Percentiles rank a stretch among this genome's conserved stretches.
These are phyloP conservation scores for Scutellaria galericulata DNA, from an alignment of 257 asterid species.

Conservation along the genomic window DNA sequence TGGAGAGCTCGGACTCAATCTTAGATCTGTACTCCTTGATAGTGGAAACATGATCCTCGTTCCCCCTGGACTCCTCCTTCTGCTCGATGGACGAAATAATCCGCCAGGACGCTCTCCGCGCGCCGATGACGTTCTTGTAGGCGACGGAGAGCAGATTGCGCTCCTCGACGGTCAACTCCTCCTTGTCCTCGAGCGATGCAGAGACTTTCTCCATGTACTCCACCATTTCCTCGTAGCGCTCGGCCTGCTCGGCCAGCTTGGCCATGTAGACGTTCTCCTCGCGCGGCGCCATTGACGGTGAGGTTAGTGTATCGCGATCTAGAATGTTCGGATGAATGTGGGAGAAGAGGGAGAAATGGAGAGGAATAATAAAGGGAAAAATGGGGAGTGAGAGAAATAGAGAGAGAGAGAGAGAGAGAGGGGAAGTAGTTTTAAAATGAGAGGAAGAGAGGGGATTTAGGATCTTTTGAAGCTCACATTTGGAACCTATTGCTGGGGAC, in stretches of 20 bases:
- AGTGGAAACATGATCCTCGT: conserved; percentile 43
- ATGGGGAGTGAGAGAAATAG: background rate
- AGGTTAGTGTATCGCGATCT: conserved; percentile 16
- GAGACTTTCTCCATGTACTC: conserved; percentile 52
- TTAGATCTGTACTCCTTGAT: conserved; percentile 47
- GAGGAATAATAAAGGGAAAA: conserved; percentile 27
- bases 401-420: background rate
- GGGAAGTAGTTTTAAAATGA: conserved; percentile 40
- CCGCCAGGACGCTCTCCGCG: conserved; percentile 49
- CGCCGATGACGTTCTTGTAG: conserved; percentile 51
- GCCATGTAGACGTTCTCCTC: conserved; percentile 53
- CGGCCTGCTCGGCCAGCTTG: conserved; percentile 52
- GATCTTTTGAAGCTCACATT: conserved; percentile 34
- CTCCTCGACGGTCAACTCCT: conserved; percentile 48
- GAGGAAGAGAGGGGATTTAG: conserved; percentile 44
- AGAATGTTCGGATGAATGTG: background rate
- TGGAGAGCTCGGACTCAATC: conserved; percentile 49
- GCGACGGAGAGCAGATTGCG: conserved; percentile 50
- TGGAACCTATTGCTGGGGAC: conserved; percentile 36
- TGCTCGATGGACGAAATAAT: conserved; percentile 49
- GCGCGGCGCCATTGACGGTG: conserved; percentile 38
- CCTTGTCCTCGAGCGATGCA: conserved; percentile 40
- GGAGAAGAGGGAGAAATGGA: conserved; percentile 11
- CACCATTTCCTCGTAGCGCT: conserved; percentile 53
- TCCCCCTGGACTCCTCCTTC: conserved; percentile 51